Conservation (phyloP, 1,139 yeast genomes). For the Scheffersomyces lignicola region DNA sequence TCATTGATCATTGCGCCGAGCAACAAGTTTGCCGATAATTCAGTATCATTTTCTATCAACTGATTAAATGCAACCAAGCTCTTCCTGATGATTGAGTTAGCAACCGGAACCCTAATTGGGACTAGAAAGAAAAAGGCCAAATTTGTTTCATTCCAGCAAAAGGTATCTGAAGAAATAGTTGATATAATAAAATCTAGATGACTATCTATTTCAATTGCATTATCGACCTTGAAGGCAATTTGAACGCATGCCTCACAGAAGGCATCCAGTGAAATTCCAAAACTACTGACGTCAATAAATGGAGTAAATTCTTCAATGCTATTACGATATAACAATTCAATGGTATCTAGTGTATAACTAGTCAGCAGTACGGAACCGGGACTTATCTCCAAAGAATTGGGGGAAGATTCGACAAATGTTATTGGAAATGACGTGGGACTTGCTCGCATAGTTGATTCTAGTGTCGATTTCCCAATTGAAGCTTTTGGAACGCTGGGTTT, state of each 20-base stretch:
- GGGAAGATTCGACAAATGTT: neutral
- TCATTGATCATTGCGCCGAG: constrained; percentile 21
- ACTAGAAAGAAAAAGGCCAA: constrained; percentile 20
- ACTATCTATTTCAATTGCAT: neutral
- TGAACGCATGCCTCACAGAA: constrained; percentile 21
- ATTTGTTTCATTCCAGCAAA: constrained; percentile 16
- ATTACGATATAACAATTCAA: constrained; percentile 12
- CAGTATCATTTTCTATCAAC: constrained; percentile 8
- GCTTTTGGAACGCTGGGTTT: too few species aligned
- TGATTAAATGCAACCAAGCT: constrained; percentile 15
- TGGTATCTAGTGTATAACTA: neutral
- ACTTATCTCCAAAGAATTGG: constrained; percentile 1
- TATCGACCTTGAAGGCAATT: constrained; percentile 14
- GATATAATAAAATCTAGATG: neutral
- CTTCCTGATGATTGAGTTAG: constrained; percentile 9
- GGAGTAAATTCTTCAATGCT: constrained; percentile 22
- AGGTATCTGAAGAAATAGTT: neutral
- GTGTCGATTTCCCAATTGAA: constrained; percentile 4
- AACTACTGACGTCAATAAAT: constrained; percentile 15
- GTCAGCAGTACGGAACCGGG: neutral
- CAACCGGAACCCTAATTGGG: constrained; percentile 16
- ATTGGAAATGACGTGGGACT: too few species aligned
- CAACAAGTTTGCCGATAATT: constrained; percentile 13
- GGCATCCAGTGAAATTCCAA: constrained; percentile 11
- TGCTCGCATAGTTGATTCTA: constrained; percentile 11